Evolutionary conservation across 2,329 filamentous ascomycete genomes (phyloP).

Genomic region (Aureobasidium melanogenum): DNA sequence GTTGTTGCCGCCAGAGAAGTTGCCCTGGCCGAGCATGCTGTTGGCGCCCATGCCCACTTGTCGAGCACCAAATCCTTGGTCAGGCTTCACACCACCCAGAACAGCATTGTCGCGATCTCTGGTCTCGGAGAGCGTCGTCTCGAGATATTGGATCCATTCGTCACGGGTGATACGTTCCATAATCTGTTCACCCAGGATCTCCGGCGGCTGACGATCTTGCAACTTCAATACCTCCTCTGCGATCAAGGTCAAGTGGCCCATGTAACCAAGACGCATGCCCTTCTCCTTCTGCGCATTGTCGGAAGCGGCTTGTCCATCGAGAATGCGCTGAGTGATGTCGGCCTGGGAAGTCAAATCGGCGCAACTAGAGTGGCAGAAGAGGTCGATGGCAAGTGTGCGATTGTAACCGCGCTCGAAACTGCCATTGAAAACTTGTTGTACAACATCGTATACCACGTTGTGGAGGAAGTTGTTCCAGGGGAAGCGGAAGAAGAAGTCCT

Average conservation of each 20-base stretch:
- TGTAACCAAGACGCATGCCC: conserved; percentile 91
- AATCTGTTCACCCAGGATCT: conserved; percentile 74
- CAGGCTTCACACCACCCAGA: conserved; percentile 85
- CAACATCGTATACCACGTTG: conserved; percentile 97
- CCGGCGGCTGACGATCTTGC: conserved; percentile 83
- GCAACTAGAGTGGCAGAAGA: conserved; percentile 47
- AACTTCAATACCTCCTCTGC: conserved; percentile 99
- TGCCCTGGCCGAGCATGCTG: conserved; percentile 35
- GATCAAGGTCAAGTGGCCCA: conserved; percentile 95
- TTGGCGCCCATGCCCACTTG: conserved; percentile 20
- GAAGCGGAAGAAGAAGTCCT: conserved; percentile 97
- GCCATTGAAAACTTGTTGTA: conserved; percentile 98
- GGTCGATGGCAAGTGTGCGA: conserved; percentile 75
- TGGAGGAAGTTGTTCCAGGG: conserved; percentile 99
- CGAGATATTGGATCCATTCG: conserved; percentile 91
- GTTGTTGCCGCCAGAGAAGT: conserved; percentile 38
- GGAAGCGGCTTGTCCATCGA: conserved; percentile 78
- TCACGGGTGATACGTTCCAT: conserved; percentile 81
- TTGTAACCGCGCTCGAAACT: conserved; percentile 96
- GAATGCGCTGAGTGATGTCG: conserved; percentile 81
- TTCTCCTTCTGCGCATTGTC: conserved; percentile 76
- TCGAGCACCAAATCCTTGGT: conserved; percentile 75
- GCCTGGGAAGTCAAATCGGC: conserved; percentile 52
- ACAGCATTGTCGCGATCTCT: conserved; percentile 97
- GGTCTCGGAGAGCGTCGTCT: conserved; percentile 85